Percentiles rank a stretch among this genome's conserved stretches.
These are phyloP conservation scores for Firmiana major DNA, from an alignment of 345 rosid genomes.

Conservation along the genomic window DNA sequence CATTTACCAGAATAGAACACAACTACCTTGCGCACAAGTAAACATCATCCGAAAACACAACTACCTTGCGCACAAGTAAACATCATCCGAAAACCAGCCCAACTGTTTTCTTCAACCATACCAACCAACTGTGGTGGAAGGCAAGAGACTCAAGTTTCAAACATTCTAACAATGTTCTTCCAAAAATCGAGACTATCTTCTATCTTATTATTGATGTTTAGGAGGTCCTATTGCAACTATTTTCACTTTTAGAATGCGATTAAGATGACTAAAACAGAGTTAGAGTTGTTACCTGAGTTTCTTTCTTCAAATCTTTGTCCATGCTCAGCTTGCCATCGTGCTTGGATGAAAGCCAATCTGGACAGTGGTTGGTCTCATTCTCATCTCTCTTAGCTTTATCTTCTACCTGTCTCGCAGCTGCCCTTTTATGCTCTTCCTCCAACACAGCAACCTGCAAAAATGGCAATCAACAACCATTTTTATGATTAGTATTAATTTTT, in stretches of 20 bases:
- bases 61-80: too few relatives aligned
- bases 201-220: not conserved
- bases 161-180: not conserved
- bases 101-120: not conserved
- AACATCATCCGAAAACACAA: not conserved
- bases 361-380: conserved; percentile 32
- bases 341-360: conserved; percentile 27
- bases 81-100: not conserved
- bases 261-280: not conserved
- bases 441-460: conserved; percentile 61
- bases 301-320: conserved; percentile 27
- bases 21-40: not conserved
- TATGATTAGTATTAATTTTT: not conserved
- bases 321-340: conserved; percentile 28
- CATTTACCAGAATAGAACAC: not conserved
- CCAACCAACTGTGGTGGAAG: not conserved
- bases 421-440: conserved; percentile 44
- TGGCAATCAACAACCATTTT: not conserved
- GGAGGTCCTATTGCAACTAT: not conserved
- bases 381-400: conserved; percentile 40
- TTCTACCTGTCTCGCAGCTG: conserved; percentile 33
- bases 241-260: not conserved
- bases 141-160: not conserved
- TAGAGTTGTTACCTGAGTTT: conserved; percentile 33
- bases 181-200: not conserved